Evolutionary conservation across 352 stramenopile species (phyloP).

Genomic region (Globisporangium recalcitrans): DNA sequence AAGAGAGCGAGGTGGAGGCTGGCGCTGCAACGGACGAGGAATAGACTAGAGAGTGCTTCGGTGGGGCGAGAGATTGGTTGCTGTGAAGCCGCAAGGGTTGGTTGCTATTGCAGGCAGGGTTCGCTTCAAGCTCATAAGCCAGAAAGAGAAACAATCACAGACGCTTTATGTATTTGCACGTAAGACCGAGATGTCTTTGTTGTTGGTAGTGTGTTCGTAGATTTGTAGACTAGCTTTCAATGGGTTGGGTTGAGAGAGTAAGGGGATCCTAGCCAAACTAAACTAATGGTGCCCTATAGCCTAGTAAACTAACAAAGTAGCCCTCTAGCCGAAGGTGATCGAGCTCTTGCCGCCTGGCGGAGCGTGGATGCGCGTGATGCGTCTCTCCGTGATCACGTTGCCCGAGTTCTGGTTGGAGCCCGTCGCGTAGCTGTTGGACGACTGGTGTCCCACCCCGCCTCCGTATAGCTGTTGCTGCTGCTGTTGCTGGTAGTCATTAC

Average conservation of each 20-base stretch:
- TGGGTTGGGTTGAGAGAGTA: neutral
- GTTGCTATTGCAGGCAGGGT: neutral
- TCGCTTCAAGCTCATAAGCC: neutral
- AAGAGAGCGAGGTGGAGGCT: slow-evolving; percentile 28
- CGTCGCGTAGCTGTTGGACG: slow-evolving; percentile 82
- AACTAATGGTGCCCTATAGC: neutral
- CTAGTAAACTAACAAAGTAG: neutral
- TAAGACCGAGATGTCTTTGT: neutral
- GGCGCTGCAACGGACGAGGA: slow-evolving; percentile 19
- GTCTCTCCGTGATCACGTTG: slow-evolving; percentile 87
- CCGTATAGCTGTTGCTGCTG: slow-evolving; percentile 23
- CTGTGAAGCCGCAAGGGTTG: neutral
- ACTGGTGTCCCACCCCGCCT: slow-evolving; percentile 22
- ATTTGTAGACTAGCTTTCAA: neutral
- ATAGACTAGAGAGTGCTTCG: slow-evolving; percentile 14
- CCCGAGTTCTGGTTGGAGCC: slow-evolving; percentile 86
- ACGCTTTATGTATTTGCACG: slow-evolving; percentile 13
- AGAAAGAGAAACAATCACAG: neutral
- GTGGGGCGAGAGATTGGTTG: neutral
- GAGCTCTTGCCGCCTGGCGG: slow-evolving; percentile 79
- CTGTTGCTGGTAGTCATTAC: slow-evolving; percentile 14
- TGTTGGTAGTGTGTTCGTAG: neutral
- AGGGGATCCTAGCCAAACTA: neutral
- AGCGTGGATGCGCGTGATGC: slow-evolving; percentile 87
- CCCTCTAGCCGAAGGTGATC: slow-evolving; percentile 62